These are phyloP conservation scores for Ogataea siamensis DNA, from an alignment of 805 yeast species.

Conservation along the genomic window DNA sequence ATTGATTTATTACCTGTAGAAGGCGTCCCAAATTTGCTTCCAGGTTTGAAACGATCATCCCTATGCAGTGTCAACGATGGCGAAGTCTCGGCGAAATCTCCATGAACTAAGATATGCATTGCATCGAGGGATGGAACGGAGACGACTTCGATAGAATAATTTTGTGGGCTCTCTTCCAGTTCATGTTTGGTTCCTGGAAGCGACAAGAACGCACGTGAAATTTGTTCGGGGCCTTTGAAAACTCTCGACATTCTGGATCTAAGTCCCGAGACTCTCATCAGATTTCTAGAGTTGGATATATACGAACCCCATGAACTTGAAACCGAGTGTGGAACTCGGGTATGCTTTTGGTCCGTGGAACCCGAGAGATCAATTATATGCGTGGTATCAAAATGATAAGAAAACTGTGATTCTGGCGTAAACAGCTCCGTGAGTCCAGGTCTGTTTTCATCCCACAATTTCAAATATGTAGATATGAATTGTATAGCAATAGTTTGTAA, in stretches of 20 bases:
- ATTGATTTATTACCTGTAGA: slow-evolving; percentile 25
- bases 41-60: slow-evolving; percentile 14
- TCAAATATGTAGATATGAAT: slow-evolving; percentile 72
- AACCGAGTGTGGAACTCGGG: slow-evolving; percentile 17
- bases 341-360: neutral
- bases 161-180: slow-evolving; percentile 56
- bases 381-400: slow-evolving; percentile 70
- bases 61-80: slow-evolving; percentile 36
- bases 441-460: slow-evolving; percentile 81
- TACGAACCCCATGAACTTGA: slow-evolving; percentile 58
- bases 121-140: slow-evolving; percentile 72
- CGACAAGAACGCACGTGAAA: slow-evolving; percentile 56
- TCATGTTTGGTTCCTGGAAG: slow-evolving; percentile 81
- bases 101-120: slow-evolving; percentile 77
- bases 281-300: slow-evolving; percentile 71
- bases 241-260: slow-evolving; percentile 58
- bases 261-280: slow-evolving; percentile 56
- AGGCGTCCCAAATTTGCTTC: slow-evolving; percentile 28
- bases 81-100: slow-evolving; percentile 70
- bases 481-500: slow-evolving; percentile 70
- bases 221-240: slow-evolving; percentile 65
- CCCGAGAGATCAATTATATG: slow-evolving; percentile 36
- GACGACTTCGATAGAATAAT: slow-evolving; percentile 76
- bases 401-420: slow-evolving; percentile 81
- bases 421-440: slow-evolving; percentile 68